Evolutionary conservation across 2,329 filamentous ascomycete species (phyloP), one percentile per base, ranked within the genome.

Genomic region (Cercospora berteroae): DNA sequence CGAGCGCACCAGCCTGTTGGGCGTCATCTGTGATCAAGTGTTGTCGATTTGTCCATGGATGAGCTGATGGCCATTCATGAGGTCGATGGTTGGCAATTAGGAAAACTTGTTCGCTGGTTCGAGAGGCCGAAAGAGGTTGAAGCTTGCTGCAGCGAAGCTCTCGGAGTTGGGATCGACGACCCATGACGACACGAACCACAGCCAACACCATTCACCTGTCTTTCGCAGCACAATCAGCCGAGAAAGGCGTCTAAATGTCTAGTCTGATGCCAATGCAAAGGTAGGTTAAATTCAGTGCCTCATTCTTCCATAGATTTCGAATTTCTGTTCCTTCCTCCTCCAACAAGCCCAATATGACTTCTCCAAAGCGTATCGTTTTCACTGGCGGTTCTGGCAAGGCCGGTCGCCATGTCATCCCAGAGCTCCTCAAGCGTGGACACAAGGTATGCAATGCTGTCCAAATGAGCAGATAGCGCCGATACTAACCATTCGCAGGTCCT

Each of bases 371-470:
- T 13, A 80, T 83, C 56, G 81, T 86, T 58, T 82, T 87, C 70
- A 87, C 85, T 0, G 85, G 85, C 29, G 85, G 85, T 67, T 83
- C 81, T 66, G 85, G 85, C 60, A 84, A 86, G 76, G 85, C 84
- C 18, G 85, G 85, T 8, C 80, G 85, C 57, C 81, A 86, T 77
- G 81, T 83, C n/a, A 85, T 87, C 60, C 80, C 81, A 16, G 81
- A 85, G 39, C 80, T 88, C 18, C 75, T 86, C 31, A 78, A 81
- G 9, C 77, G 80, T 66, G 85, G 84, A 33, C 82, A 87, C 71
- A 73, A 82, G 67, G 79, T 76, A 68, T 31, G 29, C 29, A 31
- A 31, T 31, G 29, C 29, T 31, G 10, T 31, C 29, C 29, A 31
- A 31, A 9, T 7, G 29, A 31, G 29, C 29, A 31, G 29, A 31